Base-by-base conservation (phyloP, 345 rosid species). In the Eucalyptus regnans region DNA sequence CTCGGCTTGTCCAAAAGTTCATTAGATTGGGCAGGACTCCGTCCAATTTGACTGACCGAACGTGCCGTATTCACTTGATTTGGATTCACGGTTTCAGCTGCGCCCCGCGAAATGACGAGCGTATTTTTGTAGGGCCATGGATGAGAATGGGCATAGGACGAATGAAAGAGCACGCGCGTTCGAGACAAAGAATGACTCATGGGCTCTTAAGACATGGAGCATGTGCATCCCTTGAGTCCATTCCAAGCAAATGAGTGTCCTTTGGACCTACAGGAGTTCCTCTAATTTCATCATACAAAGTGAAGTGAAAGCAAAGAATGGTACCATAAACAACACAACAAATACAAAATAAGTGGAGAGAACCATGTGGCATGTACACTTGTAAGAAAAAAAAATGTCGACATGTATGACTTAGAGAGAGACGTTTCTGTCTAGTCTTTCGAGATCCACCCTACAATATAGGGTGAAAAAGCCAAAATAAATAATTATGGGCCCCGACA, bases 371-470 rank as follows among this genome's bases (percentile, higher is more conserved):
- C 76, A n/a, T 2, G 41, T n/a, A n/a, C 41, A n/a, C 22, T n/a
- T 14, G 20, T 66, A n/a, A 15, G 68, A 3, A 14, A 64, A 4
- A n/a, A 15, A 29, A 62, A 13, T 3, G 71, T 62, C 5, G 5
- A 7, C 8, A 4, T 29, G 17, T 13, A 27, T 2, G 3, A 8
- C 37, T 66, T 64, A 16, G 76, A n/a, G 76, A 15, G 22, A 4
- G 6, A 66, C 0, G 5, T n/a, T n/a, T 14, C 76, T 7, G n/a
- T n/a, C 0, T 3, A 7, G 8, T 64, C 18, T n/a, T 64, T 66
- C 0, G 37, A n/a, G 76, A 64, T 66, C 20, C 1, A 68, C 0
- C 43, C 12, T 8, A 66, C 10, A 31, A 31, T 66, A 14, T 14
- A 10, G 12, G 9, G 43, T 31, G 3, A 31, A 66, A 66, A 66